Percentiles rank a stretch among this genome's conserved stretches.
Conservation (phyloP, 1,139 yeast genomes). For the Candida albicans region DNA sequence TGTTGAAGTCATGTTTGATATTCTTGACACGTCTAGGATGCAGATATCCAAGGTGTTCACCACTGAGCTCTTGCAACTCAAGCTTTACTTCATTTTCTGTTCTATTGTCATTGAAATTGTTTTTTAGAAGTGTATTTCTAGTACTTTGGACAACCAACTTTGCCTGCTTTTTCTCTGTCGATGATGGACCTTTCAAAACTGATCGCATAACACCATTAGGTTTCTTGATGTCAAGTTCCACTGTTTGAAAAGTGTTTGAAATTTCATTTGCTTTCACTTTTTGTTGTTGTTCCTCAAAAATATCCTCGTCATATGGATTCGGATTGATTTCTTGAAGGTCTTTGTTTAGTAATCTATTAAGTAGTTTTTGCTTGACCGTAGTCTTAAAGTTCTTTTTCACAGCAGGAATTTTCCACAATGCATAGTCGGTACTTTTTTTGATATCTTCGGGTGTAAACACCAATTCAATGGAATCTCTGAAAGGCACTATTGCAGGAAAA, state of each 20-base stretch:
- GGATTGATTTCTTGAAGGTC: slow-evolving; percentile 25
- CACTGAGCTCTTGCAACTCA: background rate
- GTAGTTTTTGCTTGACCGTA: slow-evolving; percentile 39
- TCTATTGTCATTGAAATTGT: background rate
- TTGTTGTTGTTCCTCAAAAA: slow-evolving; percentile 92
- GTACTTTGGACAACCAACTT: slow-evolving; percentile 1
- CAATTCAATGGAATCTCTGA: slow-evolving; percentile 22
- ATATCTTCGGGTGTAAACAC: slow-evolving; percentile 27
- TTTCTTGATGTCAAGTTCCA: slow-evolving; percentile 9
- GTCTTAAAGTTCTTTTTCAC: slow-evolving; percentile 22
- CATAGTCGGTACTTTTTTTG: slow-evolving; percentile 23
- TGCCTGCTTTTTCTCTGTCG: slow-evolving; percentile 8
- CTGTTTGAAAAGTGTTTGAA: slow-evolving; percentile 1
- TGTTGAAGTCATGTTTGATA: slow-evolving; percentile 9
- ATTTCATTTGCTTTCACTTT: slow-evolving; percentile 43
- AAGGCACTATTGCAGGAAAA: slow-evolving; percentile 10
- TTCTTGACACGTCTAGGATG: slow-evolving; percentile 12
- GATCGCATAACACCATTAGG: slow-evolving; percentile 12
- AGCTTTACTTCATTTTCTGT: slow-evolving; percentile 1
- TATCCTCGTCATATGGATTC: slow-evolving; percentile 65
- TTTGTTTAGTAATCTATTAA: slow-evolving; percentile 14
- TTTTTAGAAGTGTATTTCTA: background rate
- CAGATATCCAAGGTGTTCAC: slow-evolving; percentile 14
- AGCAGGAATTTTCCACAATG: slow-evolving; percentile 22
- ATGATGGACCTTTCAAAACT: slow-evolving; percentile 13